Conservation (phyloP, 1,139 yeast genomes). For the Pichia sp. region DNA sequence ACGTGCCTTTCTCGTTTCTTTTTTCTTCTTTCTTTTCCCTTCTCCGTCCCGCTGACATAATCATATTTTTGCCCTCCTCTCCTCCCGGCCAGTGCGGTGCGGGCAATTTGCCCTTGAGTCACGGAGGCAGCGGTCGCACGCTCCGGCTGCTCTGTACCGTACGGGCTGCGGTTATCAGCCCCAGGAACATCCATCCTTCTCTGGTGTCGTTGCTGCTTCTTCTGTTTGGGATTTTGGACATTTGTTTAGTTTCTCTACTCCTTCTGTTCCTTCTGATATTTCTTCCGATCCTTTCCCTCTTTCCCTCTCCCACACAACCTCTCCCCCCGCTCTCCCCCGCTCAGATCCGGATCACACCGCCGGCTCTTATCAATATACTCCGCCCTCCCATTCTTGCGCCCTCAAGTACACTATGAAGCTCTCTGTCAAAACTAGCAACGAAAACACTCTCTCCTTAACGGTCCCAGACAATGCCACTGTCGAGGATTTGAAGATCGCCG, state of each 20-base stretch:
- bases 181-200: no score
- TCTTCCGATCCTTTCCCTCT: neutral
- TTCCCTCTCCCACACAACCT: neutral
- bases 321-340: neutral
- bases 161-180: neutral
- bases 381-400: neutral
- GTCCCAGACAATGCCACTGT: slow-evolving; percentile 50
- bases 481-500: slow-evolving; percentile 44
- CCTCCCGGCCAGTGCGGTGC: neutral
- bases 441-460: slow-evolving; percentile 24
- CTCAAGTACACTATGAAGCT: slow-evolving; percentile 19
- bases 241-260: neutral
- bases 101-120: neutral
- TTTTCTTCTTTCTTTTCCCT: neutral
- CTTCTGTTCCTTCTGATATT: neutral
- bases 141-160: neutral
- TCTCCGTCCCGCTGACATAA: neutral
- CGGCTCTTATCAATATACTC: neutral
- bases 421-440: slow-evolving; percentile 21
- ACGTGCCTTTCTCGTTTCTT: neutral
- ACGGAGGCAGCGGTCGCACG: neutral
- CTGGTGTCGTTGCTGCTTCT: no score
- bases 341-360: neutral
- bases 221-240: neutral
- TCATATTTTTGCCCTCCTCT: neutral